phyloP scores from a whole-genome alignment of 2,329 filamentous ascomycete species.

The Dactylellina leptospora region DNA sequence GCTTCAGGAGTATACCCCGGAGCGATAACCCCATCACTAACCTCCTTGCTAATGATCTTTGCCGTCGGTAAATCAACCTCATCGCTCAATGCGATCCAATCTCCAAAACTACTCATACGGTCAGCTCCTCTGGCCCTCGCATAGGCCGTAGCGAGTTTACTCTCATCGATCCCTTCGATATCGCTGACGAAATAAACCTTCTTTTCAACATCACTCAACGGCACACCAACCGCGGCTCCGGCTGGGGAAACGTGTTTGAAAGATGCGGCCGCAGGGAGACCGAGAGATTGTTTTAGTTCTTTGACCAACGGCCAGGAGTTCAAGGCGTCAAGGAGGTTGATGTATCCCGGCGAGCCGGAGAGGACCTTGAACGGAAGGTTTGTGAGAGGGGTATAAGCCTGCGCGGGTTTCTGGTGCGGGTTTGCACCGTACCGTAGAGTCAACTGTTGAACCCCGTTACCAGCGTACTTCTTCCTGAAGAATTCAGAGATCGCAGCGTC shows the following conservation, averaged over 20 bases:
- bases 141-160: constrained; percentile 89
- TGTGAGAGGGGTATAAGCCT: constrained; percentile 77
- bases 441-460: constrained; percentile 81
- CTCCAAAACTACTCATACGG: constrained; percentile 98
- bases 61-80: constrained; percentile 90
- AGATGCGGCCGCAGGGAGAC: constrained; percentile 88
- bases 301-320: constrained; percentile 98
- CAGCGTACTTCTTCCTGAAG: constrained; percentile 96
- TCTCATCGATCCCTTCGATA: constrained; percentile 86
- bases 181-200: constrained; percentile 99
- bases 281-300: constrained; percentile 88
- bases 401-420: constrained; percentile 96
- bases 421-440: constrained; percentile 94
- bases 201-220: constrained; percentile 84
- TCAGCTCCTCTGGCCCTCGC: constrained; percentile 94
- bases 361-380: constrained; percentile 94
- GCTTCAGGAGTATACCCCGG: constrained; percentile 85
- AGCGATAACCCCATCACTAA: constrained; percentile 95
- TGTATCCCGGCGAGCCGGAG: constrained; percentile 88
- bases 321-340: constrained; percentile 94
- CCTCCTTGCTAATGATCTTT: constrained; percentile 97
- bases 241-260: constrained; percentile 99
- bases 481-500: constrained; percentile 93
- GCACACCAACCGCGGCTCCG: constrained; percentile 90
- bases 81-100: constrained; percentile 92